Conservation (phyloP, 345 rosid genomes). For the Conringia planisiliqua region DNA sequence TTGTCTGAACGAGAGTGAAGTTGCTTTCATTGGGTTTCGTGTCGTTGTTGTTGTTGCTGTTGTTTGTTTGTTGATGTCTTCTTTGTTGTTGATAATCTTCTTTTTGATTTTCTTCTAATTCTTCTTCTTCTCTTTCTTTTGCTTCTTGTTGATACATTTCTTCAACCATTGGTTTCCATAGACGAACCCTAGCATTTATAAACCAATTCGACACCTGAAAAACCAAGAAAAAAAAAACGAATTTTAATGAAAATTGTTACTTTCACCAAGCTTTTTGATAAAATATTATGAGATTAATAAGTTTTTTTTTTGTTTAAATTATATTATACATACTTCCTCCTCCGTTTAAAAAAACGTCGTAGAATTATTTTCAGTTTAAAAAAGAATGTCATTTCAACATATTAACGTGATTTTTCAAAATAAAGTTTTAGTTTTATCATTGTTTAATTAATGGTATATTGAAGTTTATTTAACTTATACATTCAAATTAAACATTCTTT, state of each 20-base stretch:
- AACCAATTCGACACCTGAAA: slow-evolving; percentile 96
- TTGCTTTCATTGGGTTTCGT: slow-evolving; percentile 51
- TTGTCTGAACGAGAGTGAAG: slow-evolving; percentile 29
- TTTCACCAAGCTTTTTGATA: background rate
- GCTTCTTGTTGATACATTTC: slow-evolving; percentile 95
- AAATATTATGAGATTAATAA: background rate
- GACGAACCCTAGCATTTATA: slow-evolving; percentile 95
- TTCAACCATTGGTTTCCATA: slow-evolving; percentile 99
- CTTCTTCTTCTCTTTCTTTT: slow-evolving; percentile 56
- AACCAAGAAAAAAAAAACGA: background rate
- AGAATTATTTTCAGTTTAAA: background rate
- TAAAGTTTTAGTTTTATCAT: background rate
- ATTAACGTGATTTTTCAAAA: background rate
- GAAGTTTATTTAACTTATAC: background rate
- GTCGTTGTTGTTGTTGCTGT: slow-evolving; percentile 32
- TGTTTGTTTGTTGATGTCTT: slow-evolving; percentile 37
- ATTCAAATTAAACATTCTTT: background rate
- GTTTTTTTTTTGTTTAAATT: background rate
- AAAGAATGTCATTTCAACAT: background rate
- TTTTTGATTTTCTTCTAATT: slow-evolving; percentile 28
- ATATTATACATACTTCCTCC: background rate
- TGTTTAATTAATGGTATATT: background rate
- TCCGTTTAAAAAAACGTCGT: background rate
- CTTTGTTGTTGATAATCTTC: slow-evolving; percentile 28
- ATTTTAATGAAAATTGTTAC: background rate